These are phyloP conservation scores for Pulveroboletus sp. DNA, from an alignment of 768 basidiomycete genomes.

Conservation along the genomic window DNA sequence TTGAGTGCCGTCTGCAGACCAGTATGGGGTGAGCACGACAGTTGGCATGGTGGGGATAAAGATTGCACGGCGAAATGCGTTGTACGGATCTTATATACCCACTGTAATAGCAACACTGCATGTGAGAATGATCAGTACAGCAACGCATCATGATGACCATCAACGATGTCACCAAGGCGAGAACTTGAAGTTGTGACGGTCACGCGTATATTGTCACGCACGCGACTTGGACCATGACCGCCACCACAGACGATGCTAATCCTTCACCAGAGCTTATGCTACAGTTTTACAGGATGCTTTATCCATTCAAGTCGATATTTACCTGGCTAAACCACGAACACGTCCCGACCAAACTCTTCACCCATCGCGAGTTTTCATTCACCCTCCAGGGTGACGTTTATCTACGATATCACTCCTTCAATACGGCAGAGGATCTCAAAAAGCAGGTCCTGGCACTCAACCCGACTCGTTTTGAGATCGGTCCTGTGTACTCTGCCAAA, in stretches of 20 bases:
- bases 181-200: not conserved
- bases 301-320: conserved; percentile 93
- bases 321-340: conserved; percentile 95
- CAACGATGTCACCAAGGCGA: too few relatives aligned
- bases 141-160: too few relatives aligned
- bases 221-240: conserved; percentile 12
- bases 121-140: too few relatives aligned
- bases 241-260: conserved; percentile 17
- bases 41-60: conserved; percentile 42
- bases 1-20: conserved; percentile 61
- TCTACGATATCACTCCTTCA: conserved; percentile 92
- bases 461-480: conserved; percentile 95
- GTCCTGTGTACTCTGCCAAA: conserved; percentile 85
- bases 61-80: too few relatives aligned
- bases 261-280: conserved; percentile 63
- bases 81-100: too few relatives aligned
- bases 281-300: conserved; percentile 84
- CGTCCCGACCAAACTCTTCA: conserved; percentile 74
- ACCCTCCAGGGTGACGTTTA: conserved; percentile 90
- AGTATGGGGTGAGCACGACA: conserved; percentile 68
- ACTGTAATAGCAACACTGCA: too few relatives aligned
- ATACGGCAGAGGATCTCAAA: conserved; percentile 83
- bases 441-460: conserved; percentile 81
- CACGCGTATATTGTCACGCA: conserved; percentile 17
- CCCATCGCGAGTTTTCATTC: conserved; percentile 94